Conservation (phyloP, 768 basidiomycete genomes). For the Omphalotus guepiniiformis region DNA sequence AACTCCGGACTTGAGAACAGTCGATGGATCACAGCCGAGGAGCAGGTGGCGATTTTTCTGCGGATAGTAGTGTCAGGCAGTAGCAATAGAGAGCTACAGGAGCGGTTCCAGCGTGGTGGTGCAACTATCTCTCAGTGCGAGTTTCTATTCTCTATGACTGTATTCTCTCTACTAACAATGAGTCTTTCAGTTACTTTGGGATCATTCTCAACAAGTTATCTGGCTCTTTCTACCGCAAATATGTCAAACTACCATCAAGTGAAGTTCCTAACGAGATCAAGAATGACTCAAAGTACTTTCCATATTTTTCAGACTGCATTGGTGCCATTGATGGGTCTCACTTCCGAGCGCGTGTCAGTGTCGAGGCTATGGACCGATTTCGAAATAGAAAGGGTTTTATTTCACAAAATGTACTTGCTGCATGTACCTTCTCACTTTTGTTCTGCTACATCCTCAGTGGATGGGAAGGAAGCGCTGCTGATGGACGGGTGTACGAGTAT, state of each 20-base stretch:
- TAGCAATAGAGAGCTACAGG: slow-evolving; percentile 23
- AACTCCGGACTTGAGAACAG: slow-evolving; percentile 17
- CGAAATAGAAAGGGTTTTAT: slow-evolving; percentile 18
- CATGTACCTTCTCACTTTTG: slow-evolving; percentile 17
- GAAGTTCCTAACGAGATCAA: slow-evolving; percentile 11
- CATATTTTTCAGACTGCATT: slow-evolving; percentile 17
- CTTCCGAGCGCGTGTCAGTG: slow-evolving; percentile 14
- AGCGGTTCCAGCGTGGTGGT: slow-evolving; percentile 33
- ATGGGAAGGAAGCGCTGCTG: slow-evolving; percentile 23
- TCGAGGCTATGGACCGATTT: slow-evolving; percentile 15
- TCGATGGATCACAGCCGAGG: slow-evolving; percentile 23
- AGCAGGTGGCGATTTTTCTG: slow-evolving; percentile 36
- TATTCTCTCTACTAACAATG: neutral
- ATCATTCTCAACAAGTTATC: slow-evolving; percentile 16
- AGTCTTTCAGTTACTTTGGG: slow-evolving; percentile 17
- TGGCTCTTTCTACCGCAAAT: slow-evolving; percentile 21
- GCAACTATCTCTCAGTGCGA: slow-evolving; percentile 34
- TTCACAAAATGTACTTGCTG: slow-evolving; percentile 24
- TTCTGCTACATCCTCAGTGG: slow-evolving; percentile 20
- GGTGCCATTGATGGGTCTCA: slow-evolving; percentile 25
- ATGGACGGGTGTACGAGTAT: slow-evolving; percentile 17
- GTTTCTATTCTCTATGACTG: neutral
- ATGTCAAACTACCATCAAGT: slow-evolving; percentile 16
- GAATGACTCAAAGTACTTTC: slow-evolving; percentile 15
- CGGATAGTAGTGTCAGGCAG: slow-evolving; percentile 23